Base-by-base conservation (phyloP, 108 stramenopile species). In the Ochromonas danica region DNA sequence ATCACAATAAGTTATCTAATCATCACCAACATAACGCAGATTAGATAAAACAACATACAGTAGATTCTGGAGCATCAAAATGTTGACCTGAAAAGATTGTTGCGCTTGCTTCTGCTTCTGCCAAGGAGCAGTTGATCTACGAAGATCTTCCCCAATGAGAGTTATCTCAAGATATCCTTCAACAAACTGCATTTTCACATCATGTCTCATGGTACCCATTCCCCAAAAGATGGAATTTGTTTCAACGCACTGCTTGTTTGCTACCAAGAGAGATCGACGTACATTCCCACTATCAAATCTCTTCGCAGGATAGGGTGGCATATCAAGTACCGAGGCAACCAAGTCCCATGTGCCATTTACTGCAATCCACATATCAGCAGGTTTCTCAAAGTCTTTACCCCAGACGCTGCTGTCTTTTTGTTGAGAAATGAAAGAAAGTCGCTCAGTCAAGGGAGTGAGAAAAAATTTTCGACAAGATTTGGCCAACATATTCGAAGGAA, bases 271-370 rank as follows among this genome's bases (percentile, higher is more conserved):
- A 51, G 22, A 6, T 51, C 45, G 6, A 14, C 45, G 6, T 51
- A 51, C 6, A 14, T 51, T 6, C 6, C 45, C 45, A 51, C 14
- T 51, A 14, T 51, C 45, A 22, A 51, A 51, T 22, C 45, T 6
- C 22, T 51, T 51, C 45, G 45, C 14, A 14, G 6, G 6, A 14
- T 6, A 51, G 6, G 45, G 22, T 51, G 45, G 22, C 22, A 14
- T 51, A 51, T 51, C 45, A 51, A 14, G 22, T 51, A 51, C 6
- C 22, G 45, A 51, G 6, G 45, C 45, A 51, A 51, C 22, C 22
- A 51, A 51, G 22, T 51, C 45, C 45, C 45, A 51, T 51, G 45
- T 51, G 45, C 45, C 45, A 51, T 51, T 51, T 22, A 51, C 45
- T 14, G 6, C 22, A 14, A 51, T 14, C 22, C 45, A 22, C 6